Conservation (phyloP, 306 rosid species). For the Sphenostylis stenocarpa region DNA sequence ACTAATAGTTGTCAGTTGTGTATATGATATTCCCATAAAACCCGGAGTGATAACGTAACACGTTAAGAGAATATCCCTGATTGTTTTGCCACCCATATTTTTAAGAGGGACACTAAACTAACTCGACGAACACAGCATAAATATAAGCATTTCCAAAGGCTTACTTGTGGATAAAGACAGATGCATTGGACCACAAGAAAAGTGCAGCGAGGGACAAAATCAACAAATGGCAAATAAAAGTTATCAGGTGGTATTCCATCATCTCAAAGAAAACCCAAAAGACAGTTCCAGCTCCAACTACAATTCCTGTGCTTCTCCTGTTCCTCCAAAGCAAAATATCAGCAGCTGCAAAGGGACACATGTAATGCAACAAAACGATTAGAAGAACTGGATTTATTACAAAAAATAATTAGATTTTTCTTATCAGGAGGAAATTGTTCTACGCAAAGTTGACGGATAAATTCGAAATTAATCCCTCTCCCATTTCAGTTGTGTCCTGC, state of each 20-base stretch:
- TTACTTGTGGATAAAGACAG: constrained; percentile 77
- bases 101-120: not conserved
- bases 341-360: constrained; percentile 62
- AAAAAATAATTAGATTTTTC: not conserved
- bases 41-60: not conserved
- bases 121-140: not conserved
- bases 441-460: not conserved
- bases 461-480: not conserved
- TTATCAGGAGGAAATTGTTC: not conserved
- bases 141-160: not conserved
- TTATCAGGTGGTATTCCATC: constrained; percentile 69
- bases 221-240: constrained; percentile 67
- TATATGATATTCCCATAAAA: not conserved
- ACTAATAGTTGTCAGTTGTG: not conserved
- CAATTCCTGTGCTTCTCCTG: constrained; percentile 63
- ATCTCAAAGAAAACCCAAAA: constrained; percentile 82
- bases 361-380: constrained; percentile 15
- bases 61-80: not conserved
- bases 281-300: constrained; percentile 68
- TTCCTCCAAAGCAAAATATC: constrained; percentile 89
- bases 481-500: not conserved
- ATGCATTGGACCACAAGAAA: constrained; percentile 77
- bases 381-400: not conserved
- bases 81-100: not conserved
- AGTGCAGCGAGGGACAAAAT: constrained; percentile 52